Conservation (phyloP, 441 rosid species). For the Aleurites moluccanus region DNA sequence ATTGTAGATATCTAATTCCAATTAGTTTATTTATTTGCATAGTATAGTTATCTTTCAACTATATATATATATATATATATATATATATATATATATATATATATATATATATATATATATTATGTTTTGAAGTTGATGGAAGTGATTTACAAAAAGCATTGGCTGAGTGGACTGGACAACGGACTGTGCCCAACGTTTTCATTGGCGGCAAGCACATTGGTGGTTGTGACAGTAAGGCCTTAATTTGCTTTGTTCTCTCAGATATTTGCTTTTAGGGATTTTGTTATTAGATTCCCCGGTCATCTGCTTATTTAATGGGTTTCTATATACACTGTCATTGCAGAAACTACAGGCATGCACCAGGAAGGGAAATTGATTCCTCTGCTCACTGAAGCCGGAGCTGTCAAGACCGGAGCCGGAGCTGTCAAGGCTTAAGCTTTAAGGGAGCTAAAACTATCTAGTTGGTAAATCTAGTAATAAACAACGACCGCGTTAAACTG, state of each 20-base stretch:
- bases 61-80: too few species aligned
- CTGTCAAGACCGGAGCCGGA: conserved; percentile 50
- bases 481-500: neutral
- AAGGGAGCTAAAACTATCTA: neutral
- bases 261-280: neutral
- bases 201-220: conserved; percentile 64
- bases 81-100: too few species aligned
- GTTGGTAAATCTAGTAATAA: conserved; percentile 9
- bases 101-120: too few species aligned
- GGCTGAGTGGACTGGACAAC: conserved; percentile 54
- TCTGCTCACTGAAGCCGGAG: conserved; percentile 66
- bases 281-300: neutral
- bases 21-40: too few species aligned
- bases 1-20: too few species aligned
- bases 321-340: neutral
- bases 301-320: neutral
- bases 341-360: conserved; percentile 54
- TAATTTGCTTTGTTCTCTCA: neutral
- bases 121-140: conserved; percentile 63
- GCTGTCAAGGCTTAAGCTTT: conserved; percentile 41
- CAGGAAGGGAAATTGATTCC: conserved; percentile 61
- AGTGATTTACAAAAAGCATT: conserved; percentile 49
- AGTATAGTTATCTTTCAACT: too few species aligned
- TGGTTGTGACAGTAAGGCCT: conserved; percentile 47
- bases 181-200: conserved; percentile 65